Percentiles rank a stretch among this genome's conserved stretches.
These are phyloP conservation scores for Geoglossum glabrum DNA, from an alignment of 495 filamentous ascomycete genomes.

Conservation along the genomic window DNA sequence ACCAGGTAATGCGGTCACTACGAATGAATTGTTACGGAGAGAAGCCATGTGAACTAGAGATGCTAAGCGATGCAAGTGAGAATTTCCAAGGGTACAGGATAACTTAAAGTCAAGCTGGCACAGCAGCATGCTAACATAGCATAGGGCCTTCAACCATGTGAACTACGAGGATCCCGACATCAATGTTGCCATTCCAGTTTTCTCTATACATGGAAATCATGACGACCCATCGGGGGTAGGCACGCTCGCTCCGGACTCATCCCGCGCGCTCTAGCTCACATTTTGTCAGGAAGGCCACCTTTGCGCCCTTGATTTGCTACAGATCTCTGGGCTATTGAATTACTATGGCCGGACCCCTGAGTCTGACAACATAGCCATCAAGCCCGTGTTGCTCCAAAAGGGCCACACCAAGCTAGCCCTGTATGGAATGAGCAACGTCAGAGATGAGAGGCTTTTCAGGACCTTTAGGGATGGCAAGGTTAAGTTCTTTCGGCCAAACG, in stretches of 20 bases:
- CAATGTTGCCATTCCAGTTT: conserved; percentile 92
- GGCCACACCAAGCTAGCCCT: conserved; percentile 84
- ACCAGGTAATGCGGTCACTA: conserved; percentile 85
- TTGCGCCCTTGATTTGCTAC: conserved; percentile 76
- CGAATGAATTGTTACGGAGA: conserved; percentile 86
- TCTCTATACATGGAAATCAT: conserved; percentile 97
- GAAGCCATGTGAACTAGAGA: conserved; percentile 87
- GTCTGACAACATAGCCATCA: conserved; percentile 77
- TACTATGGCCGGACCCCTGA: conserved; percentile 88
- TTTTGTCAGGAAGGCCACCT: conserved; percentile 50
- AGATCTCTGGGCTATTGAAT: conserved; percentile 78
- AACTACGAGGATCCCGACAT: conserved; percentile 98
- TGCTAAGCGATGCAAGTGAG: conserved; percentile 79
- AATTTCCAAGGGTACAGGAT: conserved; percentile 44
- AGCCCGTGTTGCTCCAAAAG: conserved; percentile 84
- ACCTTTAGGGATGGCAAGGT: conserved; percentile 88
- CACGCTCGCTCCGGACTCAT: not conserved
- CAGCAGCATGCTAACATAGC: not conserved
- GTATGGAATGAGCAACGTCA: conserved; percentile 90
- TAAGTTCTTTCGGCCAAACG: conserved; percentile 70
- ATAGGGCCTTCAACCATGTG: conserved; percentile 63
- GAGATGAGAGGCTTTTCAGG: conserved; percentile 82
- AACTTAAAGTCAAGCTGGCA: not conserved
- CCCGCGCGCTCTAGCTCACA: conserved; percentile 7
- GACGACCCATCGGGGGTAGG: conserved; percentile 73